Evolutionary conservation across 768 basidiomycete species (phyloP).

Genomic region (Auricularia sp.): DNA sequence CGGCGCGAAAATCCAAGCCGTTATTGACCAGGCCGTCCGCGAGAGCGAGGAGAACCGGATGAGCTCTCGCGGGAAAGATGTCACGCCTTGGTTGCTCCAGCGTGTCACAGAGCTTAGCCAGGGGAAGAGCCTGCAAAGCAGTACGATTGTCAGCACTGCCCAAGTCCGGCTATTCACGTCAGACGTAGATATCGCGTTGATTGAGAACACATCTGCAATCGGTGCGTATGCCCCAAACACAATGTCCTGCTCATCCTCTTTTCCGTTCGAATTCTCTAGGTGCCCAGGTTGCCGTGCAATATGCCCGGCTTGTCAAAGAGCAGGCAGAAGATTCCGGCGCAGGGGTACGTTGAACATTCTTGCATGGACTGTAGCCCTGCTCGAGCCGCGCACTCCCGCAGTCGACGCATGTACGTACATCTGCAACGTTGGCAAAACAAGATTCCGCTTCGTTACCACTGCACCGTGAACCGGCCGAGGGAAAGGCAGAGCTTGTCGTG

Average conservation of each 20-base stretch:
- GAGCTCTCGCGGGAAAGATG: slow-evolving; percentile 74
- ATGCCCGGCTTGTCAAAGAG: slow-evolving; percentile 38
- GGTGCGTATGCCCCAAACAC: slow-evolving; percentile 35
- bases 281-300: slow-evolving; percentile 68
- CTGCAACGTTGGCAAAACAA: slow-evolving; percentile 23
- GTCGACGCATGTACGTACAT: not conserved
- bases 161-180: not conserved
- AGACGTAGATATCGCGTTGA: slow-evolving; percentile 66
- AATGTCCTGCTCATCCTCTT: not conserved
- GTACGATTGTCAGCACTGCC: slow-evolving; percentile 29
- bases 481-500: slow-evolving; percentile 38
- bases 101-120: slow-evolving; percentile 73
- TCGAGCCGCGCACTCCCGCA: too few relatives aligned
- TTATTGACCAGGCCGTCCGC: slow-evolving; percentile 71
- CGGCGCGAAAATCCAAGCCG: slow-evolving; percentile 61
- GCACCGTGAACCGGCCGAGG: too few relatives aligned
- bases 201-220: slow-evolving; percentile 78
- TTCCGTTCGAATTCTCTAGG: slow-evolving; percentile 30
- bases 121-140: slow-evolving; percentile 63
- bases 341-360: too few relatives aligned
- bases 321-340: too few relatives aligned
- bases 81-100: slow-evolving; percentile 86
- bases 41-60: slow-evolving; percentile 80
- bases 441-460: not conserved
- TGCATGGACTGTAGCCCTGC: too few relatives aligned